Percentiles rank a stretch among this genome's conserved stretches.
These are phyloP conservation scores for Geranium brycei DNA, from an alignment of 345 rosid species.

Conservation along the genomic window DNA sequence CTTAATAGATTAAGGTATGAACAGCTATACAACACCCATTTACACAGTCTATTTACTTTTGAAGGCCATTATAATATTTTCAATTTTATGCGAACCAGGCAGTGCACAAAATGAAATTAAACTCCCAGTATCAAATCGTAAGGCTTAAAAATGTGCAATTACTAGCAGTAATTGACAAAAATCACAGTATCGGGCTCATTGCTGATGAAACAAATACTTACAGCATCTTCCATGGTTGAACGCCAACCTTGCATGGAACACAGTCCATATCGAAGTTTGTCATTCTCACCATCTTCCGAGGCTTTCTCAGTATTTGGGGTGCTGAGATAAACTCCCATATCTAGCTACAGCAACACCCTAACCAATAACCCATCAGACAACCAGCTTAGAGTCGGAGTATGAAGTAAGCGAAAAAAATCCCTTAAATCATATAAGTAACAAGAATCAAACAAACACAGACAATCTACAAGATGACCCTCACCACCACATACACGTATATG, in stretches of 20 bases:
- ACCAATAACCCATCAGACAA: not conserved
- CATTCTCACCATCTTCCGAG: conserved; percentile 66
- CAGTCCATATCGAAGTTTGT: conserved; percentile 44
- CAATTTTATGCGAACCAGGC: not conserved
- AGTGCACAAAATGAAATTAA: no score
- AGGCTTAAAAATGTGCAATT: not conserved
- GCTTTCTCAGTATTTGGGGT: conserved; percentile 66
- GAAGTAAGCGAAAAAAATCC: not conserved
- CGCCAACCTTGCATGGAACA: conserved; percentile 94
- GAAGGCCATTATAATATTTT: not conserved
- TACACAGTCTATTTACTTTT: not conserved
- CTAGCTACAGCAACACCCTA: not conserved
- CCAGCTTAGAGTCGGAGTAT: not conserved
- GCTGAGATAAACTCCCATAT: conserved; percentile 72
- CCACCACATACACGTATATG: not conserved
- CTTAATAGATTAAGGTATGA: not conserved
- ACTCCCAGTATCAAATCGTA: not conserved
- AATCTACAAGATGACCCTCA: not conserved
- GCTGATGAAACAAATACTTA: conserved; percentile 19
- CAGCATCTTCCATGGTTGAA: conserved; percentile 82
- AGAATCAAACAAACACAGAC: not conserved
- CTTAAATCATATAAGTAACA: not conserved
- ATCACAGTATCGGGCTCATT: not conserved
- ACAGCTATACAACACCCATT: not conserved
- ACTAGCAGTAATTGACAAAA: not conserved